Evolutionary conservation across 2,329 filamentous ascomycete species (phyloP), one percentile per base, ranked within the genome.

Genomic region (Fusarium temperatum): DNA sequence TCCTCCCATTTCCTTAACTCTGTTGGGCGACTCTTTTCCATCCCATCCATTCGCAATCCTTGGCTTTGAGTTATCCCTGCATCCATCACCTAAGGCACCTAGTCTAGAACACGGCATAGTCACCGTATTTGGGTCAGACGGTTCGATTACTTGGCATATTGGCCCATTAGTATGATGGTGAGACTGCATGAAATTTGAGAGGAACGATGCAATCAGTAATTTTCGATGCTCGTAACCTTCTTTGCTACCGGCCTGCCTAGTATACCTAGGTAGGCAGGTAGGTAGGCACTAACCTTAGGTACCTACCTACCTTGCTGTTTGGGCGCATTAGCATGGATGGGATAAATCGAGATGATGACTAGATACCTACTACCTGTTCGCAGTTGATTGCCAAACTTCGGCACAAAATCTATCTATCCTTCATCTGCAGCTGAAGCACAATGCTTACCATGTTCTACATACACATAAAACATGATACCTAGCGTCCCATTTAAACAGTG

Each of bases 41-140:
- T 53, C 50, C 47, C 28, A 32, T 71, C 62, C 62, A 58, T 72
- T 74, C 65, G 53, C 48, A 44, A 65, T 24, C 54, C 61, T 66
- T 60, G 66, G 57, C 48, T 72, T 54, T 54, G 48, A 66, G 35
- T 54, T 70, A 71, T 66, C 67, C 54, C 68, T 70, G 68, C 53
- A 70, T 48, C 53, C 53, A 70, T 48, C 53, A 66, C 41, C 60
- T 35, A 35, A 35, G 32, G 32, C 8, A 35, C 58, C 54, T 28
- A 59, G 67, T 60, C 60, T 66, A 70, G 60, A 70, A 66, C 66
- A 51, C 35, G 48, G 50, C 54, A 66, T 41, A 51, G 59, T 44
- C 58, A 38, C 59, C 41, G 20, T 66, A 66, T 64, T 63, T 68
- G 57, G 66, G 65, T 38, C 45, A 22, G 47, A 68, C 32, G 35